Base-by-base conservation (phyloP, 1,284 basidiomycete genomes). In the Cryptococcus neoformans region DNA sequence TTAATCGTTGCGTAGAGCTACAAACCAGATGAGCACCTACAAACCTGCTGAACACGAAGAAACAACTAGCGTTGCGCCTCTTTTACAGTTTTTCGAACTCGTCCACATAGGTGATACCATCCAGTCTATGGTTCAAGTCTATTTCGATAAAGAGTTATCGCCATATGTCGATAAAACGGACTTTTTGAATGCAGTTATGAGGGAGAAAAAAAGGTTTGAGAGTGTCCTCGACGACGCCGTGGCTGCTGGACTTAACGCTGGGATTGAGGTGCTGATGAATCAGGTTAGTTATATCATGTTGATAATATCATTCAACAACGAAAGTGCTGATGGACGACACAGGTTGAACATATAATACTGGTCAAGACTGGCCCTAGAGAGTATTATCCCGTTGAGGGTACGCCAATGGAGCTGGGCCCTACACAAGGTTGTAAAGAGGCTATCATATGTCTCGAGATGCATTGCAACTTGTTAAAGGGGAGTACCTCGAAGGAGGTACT, bases 31-130 rank as follows among this genome's bases (percentile, higher is more conserved):
- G 91, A 82, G 82, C 48, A 80, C 82, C n/a, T 96, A 93, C 73
- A 87, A 87, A 68, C 92, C 93, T 0, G 85, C 86, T 0, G 90
- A 92, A 62, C 89, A 92, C 67, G 83, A 86, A 54, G 84, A 84
- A 54, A 87, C 85, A 14, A 85, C 83, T 34, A 86, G 84, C 56
- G 92, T 98, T 1, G 91, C 92, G 0, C 93, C 95, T 0, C 78
- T 99, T 1, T 80, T 97, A 46, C 93, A 98, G 75, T 99, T 99
- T 78, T 98, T 99, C 66, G 95, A 98, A 80, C 82, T 99, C 14
- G 94, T 96, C 0, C 95, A 99, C 78, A 82, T 98, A 14, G 96
- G 92, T 0, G 95, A 99, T 74, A 99, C 92, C 16, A 97, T 99
- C 51, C 91, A 94, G 78, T 91, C 89, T 35, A 96, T 99, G 87